Base-by-base conservation (phyloP, 371 early-diverging fungal species). In the Apophysomyces trapeziformis region DNA sequence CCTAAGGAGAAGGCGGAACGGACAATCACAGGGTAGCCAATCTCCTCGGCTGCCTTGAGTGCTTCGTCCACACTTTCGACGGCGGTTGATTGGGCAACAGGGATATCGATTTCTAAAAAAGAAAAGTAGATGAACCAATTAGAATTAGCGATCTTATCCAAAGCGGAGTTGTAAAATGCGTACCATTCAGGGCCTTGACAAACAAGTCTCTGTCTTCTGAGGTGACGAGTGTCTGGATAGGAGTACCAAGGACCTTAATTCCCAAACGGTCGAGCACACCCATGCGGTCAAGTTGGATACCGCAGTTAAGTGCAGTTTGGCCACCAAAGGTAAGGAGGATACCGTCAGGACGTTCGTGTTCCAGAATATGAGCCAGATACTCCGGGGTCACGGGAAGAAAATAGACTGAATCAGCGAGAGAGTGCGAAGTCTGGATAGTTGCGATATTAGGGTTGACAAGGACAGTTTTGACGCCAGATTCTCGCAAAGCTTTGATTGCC, bases 371-470 rank as follows among this genome's bases (percentile, higher is more conserved):
- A 65, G 87, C 88, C 58, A 97, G 85, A 66, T 90, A 96, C 70
- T 95, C 93, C n/a, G 96, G 90, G 26, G 93, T 95, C 66, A 96
- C 93, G 18, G 98, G 98, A 47, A 96, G 73, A 74, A 97, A 97
- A 87, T 96, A 97, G 43, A 96, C 95, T 56, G 87, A 85, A 77
- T 96, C 95, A 4, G 98, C 98, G 41, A 97, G 84, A 38, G 89
- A 92, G 68, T 94, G 89, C 44, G 92, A 92, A n/a, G 98, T 97
- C 84, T 97, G 98, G 63, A 96, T 93, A 12, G 98, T 97, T 32
- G 98, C 98, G 74, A 97, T 97, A 77, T 97, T 97, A 63, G 98
- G 98, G 76, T 97, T 97, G 69, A 96, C 89, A 38, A 97, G 84
- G 38, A 97, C 87, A 0, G 96, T 96, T 63, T 95, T 71, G 62